A percentile compares a stretch with the other conserved stretches of the same genome.
Conservation (phyloP, 805 yeast species). For the Candida saitoana region DNA sequence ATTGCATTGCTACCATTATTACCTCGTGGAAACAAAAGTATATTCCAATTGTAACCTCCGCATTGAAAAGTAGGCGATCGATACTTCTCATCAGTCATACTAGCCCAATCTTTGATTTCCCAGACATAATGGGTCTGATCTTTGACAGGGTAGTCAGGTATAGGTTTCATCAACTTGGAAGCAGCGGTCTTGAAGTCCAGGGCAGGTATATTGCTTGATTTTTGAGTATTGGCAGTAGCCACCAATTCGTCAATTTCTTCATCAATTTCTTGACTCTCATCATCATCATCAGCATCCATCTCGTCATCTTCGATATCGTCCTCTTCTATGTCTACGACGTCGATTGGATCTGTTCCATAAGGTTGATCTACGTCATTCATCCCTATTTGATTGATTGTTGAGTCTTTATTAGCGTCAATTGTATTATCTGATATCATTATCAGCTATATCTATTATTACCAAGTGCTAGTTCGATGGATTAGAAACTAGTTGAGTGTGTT, state of each 20-base stretch:
- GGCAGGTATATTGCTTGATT: constrained; percentile 15
- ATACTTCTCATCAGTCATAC: constrained; percentile 39
- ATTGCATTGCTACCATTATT: constrained; percentile 50
- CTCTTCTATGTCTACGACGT: constrained; percentile 13
- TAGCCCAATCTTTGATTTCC: constrained; percentile 49
- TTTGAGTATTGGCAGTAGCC: constrained; percentile 11
- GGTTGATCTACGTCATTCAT: neutral
- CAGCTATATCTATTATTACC: neutral
- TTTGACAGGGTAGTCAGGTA: constrained; percentile 37
- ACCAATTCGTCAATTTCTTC: constrained; percentile 11
- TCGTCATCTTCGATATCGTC: constrained; percentile 11
- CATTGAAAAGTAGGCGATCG: constrained; percentile 47
- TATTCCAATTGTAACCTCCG: constrained; percentile 64
- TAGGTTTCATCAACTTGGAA: constrained; percentile 31
- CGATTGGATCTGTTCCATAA: constrained; percentile 3
- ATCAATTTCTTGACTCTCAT: constrained; percentile 16
- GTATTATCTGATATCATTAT: constrained; percentile 2
- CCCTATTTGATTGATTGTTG: neutral
- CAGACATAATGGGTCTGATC: constrained; percentile 41
- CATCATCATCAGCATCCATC: constrained; percentile 13
- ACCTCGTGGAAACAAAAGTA: constrained; percentile 76
- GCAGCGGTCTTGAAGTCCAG: constrained; percentile 27
- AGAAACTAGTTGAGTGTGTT: neutral
- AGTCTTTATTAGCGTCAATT: neutral
- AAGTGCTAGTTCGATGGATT: neutral